Conservation (phyloP, 2,329 filamentous ascomycete species). For the Penicillium sp. region DNA sequence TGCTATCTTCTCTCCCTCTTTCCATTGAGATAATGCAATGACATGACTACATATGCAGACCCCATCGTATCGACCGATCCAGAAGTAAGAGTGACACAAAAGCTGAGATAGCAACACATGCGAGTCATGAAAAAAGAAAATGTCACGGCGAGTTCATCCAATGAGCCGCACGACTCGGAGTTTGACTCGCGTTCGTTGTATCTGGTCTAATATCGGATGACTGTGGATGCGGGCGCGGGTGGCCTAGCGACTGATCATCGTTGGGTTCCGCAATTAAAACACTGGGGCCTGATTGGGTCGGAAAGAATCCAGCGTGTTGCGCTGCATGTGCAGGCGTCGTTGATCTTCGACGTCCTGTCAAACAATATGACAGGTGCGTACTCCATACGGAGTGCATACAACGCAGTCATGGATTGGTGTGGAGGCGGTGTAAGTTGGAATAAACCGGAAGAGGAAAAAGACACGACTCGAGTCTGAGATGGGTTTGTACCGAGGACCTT, state of each 20-base stretch:
- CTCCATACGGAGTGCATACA: background rate
- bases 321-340: constrained; percentile 4
- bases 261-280: background rate
- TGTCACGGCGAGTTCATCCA: background rate
- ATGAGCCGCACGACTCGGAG: background rate
- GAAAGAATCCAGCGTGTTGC: background rate
- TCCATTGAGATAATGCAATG: background rate
- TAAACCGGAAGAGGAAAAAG: background rate
- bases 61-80: background rate
- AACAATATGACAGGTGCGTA: background rate
- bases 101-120: background rate
- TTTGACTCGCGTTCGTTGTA: background rate
- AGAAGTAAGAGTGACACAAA: background rate
- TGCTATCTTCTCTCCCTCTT: background rate
- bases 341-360: constrained; percentile 1
- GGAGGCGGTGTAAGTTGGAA: background rate
- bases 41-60: background rate
- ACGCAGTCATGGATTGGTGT: background rate
- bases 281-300: background rate
- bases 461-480: background rate
- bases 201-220: background rate
- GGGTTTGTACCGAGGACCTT: background rate
- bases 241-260: constrained; percentile 1
- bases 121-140: background rate
- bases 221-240: background rate